Evolutionary conservation across 805 yeast species (phyloP).

Genomic region (Tetrapisispora pingtungensis): DNA sequence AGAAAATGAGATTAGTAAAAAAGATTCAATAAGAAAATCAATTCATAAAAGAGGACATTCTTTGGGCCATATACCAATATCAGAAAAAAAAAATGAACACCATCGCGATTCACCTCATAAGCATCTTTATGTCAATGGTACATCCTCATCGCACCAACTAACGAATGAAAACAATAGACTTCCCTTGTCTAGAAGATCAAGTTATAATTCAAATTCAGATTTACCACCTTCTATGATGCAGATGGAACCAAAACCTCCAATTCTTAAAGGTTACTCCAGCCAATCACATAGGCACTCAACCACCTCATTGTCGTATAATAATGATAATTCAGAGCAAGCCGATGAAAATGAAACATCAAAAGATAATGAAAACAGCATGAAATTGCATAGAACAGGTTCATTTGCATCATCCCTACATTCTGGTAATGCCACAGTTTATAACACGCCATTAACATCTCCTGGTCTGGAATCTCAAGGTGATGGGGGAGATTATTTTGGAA

Average conservation of each 20-base stretch:
- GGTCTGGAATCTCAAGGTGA: constrained; percentile 10
- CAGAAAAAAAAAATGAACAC: not conserved
- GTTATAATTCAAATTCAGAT: constrained; percentile 26
- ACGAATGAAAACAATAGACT: not conserved
- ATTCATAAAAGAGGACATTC: constrained; percentile 4
- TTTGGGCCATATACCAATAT: constrained; percentile 1
- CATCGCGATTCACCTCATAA: too few relatives aligned
- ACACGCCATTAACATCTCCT: constrained; percentile 28
- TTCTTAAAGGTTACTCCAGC: constrained; percentile 37
- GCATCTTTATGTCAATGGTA: not conserved
- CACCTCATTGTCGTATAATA: constrained; percentile 15
- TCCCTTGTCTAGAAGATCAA: constrained; percentile 21
- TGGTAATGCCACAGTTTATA: constrained; percentile 23
- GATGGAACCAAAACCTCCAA: constrained; percentile 65
- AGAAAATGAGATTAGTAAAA: not conserved
- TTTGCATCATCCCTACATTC: constrained; percentile 21
- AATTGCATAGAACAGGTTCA: constrained; percentile 18
- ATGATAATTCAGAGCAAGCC: constrained; percentile 14
- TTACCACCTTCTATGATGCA: constrained; percentile 64
- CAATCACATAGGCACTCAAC: not conserved
- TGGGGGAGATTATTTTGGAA: constrained; percentile 16
- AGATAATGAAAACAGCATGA: not conserved
- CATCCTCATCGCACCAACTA: not conserved
- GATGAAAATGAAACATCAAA: constrained; percentile 9
- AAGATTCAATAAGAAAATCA: not conserved